phyloP scores from a whole-genome alignment of 2,329 filamentous ascomycete genomes.

The Metarhizium rileyi region DNA sequence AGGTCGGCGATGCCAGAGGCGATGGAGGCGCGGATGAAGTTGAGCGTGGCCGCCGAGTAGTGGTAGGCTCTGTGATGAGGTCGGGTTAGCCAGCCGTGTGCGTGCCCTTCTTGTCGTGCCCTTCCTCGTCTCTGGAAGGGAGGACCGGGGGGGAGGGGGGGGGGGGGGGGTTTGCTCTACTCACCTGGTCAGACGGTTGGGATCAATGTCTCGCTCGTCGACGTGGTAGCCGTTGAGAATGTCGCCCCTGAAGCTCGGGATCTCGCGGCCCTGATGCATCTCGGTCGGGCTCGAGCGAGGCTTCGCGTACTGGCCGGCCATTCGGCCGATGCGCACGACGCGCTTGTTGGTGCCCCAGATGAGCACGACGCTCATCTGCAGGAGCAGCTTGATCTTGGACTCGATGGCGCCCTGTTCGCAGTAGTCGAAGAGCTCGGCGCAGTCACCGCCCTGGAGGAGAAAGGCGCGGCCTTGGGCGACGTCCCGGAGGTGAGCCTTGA shows the following conservation, averaged over 20 bases:
- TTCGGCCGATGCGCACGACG: slow-evolving; percentile 87
- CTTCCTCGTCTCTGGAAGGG: too few relatives aligned
- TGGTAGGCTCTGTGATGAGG: slow-evolving; percentile 73
- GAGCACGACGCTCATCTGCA: slow-evolving; percentile 94
- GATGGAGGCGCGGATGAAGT: slow-evolving; percentile 79
- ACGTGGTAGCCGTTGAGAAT: slow-evolving; percentile 83
- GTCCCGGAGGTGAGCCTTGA: slow-evolving; percentile 71
- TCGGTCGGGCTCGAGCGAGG: slow-evolving; percentile 85
- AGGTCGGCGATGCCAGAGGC: slow-evolving; percentile 87
- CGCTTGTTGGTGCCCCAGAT: slow-evolving; percentile 78
- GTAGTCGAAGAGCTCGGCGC: slow-evolving; percentile 95
- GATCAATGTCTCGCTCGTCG: slow-evolving; percentile 71
- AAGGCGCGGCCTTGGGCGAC: slow-evolving; percentile 88
- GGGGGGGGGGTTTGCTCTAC: slow-evolving; percentile 8
- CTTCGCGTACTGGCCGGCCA: slow-evolving; percentile 97
- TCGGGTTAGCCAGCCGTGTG: slow-evolving; percentile 2
- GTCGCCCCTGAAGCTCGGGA: slow-evolving; percentile 88
- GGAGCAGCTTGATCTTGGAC: slow-evolving; percentile 88
- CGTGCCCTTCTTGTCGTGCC: too few relatives aligned
- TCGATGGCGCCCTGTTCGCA: slow-evolving; percentile 84
- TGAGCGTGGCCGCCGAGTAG: slow-evolving; percentile 87
- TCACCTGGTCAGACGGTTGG: slow-evolving; percentile 65
- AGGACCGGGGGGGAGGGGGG: too few relatives aligned
- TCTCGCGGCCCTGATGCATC: slow-evolving; percentile 65
- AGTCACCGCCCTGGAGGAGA: slow-evolving; percentile 91